A percentile compares a stretch with the other conserved stretches of the same genome.
phyloP scores from a whole-genome alignment of 2,329 filamentous ascomycete genomes.

The Fusarium poae region DNA sequence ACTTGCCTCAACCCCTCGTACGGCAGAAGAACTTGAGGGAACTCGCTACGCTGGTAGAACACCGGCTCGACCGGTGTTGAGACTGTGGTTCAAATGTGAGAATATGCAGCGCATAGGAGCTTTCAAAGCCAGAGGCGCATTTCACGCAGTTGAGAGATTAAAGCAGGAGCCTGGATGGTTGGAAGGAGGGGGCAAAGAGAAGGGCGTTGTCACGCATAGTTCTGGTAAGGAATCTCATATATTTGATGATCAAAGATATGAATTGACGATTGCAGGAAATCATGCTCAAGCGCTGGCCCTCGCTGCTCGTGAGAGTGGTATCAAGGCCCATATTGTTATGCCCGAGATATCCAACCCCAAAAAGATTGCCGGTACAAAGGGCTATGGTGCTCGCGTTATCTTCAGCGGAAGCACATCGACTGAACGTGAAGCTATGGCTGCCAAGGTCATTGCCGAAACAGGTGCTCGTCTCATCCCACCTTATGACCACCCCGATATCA shows the following conservation, averaged over 20 bases:
- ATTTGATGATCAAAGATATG: not conserved
- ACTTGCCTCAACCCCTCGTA: conserved; percentile 80
- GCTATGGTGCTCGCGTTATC: conserved; percentile 81
- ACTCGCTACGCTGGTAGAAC: conserved; percentile 68
- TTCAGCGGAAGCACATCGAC: conserved; percentile 84
- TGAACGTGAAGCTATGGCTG: conserved; percentile 84
- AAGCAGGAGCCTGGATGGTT: conserved; percentile 72
- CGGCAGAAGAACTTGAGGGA: conserved; percentile 63
- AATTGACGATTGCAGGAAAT: conserved; percentile 72
- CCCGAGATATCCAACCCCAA: conserved; percentile 84
- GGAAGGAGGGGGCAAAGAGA: conserved; percentile 68
- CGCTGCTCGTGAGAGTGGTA: conserved; percentile 78
- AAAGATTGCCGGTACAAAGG: conserved; percentile 85
- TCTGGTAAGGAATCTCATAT: conserved; percentile 70
- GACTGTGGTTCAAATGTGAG: conserved; percentile 95
- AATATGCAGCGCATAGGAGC: conserved; percentile 91
- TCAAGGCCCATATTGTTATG: conserved; percentile 93
- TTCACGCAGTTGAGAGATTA: conserved; percentile 82
- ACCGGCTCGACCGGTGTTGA: conserved; percentile 74
- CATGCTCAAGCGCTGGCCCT: conserved; percentile 94
- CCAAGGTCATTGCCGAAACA: conserved; percentile 76
- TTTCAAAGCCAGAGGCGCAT: conserved; percentile 92
- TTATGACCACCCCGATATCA: conserved; percentile 92
- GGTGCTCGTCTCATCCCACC: conserved; percentile 86
- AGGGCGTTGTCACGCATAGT: conserved; percentile 90